Percentiles rank a stretch among this genome's conserved stretches.
These are phyloP conservation scores for Zymoseptoria crescenta DNA, from an alignment of 2,329 filamentous ascomycete genomes.

Conservation along the genomic window DNA sequence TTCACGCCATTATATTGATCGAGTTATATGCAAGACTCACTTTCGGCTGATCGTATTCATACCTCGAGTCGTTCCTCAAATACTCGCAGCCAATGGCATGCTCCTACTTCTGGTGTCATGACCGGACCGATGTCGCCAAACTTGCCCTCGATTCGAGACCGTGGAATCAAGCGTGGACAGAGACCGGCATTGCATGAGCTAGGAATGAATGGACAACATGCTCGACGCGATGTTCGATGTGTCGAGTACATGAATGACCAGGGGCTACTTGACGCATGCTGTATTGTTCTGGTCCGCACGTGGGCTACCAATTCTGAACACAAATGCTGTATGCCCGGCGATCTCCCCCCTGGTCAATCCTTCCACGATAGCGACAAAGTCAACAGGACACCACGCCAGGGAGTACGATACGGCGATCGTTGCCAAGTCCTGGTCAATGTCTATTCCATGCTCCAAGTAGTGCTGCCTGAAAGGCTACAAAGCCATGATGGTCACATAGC, in stretches of 20 bases:
- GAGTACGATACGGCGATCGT: neutral
- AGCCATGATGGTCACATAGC: neutral
- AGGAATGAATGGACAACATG: neutral
- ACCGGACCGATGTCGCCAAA: neutral
- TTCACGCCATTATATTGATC: conserved; percentile 38
- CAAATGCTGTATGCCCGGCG: neutral
- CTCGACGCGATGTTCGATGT: neutral
- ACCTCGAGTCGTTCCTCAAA: conserved; percentile 35
- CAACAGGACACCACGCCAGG: neutral
- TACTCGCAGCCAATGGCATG: neutral
- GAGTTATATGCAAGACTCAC: conserved; percentile 38
- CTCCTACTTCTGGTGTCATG: neutral
- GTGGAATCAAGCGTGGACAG: neutral
- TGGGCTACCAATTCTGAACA: neutral
- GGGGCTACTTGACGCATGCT: neutral
- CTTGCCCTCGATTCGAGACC: conserved; percentile 7
- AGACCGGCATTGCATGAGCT: neutral
- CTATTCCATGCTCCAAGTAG: neutral
- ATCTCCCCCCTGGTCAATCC: neutral
- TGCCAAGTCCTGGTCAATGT: neutral
- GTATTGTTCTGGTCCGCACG: neutral
- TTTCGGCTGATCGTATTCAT: conserved; percentile 30
- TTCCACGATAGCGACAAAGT: neutral
- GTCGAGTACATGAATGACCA: neutral
- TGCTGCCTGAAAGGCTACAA: neutral